Percentiles rank a stretch among this genome's conserved stretches.
Conservation (phyloP, 2,329 filamentous ascomycete species). For the Calycina marina region DNA sequence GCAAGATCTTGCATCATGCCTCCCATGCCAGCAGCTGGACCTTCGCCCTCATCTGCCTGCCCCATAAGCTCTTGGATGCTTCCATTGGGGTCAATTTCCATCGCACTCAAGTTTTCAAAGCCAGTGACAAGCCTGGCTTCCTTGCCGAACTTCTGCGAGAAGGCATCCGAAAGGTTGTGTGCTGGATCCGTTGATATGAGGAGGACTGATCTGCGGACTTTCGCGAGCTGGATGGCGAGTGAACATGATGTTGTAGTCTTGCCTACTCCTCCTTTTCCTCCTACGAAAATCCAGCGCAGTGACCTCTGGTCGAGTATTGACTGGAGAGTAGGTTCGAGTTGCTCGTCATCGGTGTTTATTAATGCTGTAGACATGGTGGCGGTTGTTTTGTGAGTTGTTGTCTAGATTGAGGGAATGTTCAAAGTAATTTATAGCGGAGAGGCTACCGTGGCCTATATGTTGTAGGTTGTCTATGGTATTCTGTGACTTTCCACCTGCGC, state of each 20-base stretch:
- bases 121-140: conserved; percentile 86
- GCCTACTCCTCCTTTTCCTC: conserved; percentile 94
- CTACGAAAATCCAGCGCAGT: conserved; percentile 97
- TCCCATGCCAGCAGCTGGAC: conserved; percentile 61
- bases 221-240: conserved; percentile 92
- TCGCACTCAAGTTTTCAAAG: conserved; percentile 86
- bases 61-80: conserved; percentile 90
- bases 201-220: conserved; percentile 85
- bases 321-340: conserved; percentile 84
- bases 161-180: conserved; percentile 95
- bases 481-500: too few species aligned
- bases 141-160: conserved; percentile 98
- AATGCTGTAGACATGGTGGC: conserved; percentile 28
- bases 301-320: conserved; percentile 89
- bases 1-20: conserved; percentile 98
- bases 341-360: conserved; percentile 49
- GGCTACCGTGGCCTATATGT: too few species aligned
- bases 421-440: too few species aligned
- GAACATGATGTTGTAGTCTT: conserved; percentile 99
- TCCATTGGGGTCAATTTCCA: conserved; percentile 98
- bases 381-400: neutral
- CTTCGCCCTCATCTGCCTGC: conserved; percentile 58
- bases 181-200: conserved; percentile 97
- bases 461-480: too few species aligned
- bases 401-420: too few species aligned